phyloP scores from a whole-genome alignment of 1,139 yeast genomes.

The Starmera stellimalicola region DNA sequence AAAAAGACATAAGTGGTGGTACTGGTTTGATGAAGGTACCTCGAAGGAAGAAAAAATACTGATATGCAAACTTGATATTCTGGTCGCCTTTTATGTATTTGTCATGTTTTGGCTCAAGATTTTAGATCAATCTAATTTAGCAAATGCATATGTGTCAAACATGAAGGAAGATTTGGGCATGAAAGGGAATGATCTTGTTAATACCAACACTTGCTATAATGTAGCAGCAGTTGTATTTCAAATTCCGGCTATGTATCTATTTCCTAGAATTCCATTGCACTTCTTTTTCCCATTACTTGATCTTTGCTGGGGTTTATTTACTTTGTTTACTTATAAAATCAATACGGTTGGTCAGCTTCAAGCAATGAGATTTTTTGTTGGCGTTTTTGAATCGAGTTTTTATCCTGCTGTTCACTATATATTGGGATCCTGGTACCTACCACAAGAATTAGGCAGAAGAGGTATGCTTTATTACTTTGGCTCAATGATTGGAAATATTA shows the following conservation, averaged over 20 bases:
- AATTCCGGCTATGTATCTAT: constrained; percentile 33
- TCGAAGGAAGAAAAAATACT: constrained; percentile 41
- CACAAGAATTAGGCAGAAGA: constrained; percentile 46
- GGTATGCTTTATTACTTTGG: constrained; percentile 49
- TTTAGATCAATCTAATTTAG: constrained; percentile 46
- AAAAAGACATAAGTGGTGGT: constrained; percentile 42
- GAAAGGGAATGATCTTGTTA: constrained; percentile 55
- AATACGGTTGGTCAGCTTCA: constrained; percentile 38
- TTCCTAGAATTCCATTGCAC: constrained; percentile 43
- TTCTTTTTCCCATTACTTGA: constrained; percentile 47
- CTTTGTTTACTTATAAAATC: constrained; percentile 43
- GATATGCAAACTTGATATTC: constrained; percentile 46
- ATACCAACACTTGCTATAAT: constrained; percentile 47
- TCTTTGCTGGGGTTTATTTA: constrained; percentile 57
- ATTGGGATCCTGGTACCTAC: constrained; percentile 61
- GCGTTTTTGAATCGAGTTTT: constrained; percentile 54
- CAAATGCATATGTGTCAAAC: constrained; percentile 58
- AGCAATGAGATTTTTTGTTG: constrained; percentile 52
- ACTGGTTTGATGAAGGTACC: constrained; percentile 53
- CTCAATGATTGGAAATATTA: constrained; percentile 44
- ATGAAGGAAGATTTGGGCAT: constrained; percentile 47
- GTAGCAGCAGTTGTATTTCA: constrained; percentile 56
- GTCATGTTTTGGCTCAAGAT: constrained; percentile 66
- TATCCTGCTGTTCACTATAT: constrained; percentile 58
- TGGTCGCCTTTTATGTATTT: constrained; percentile 48